Evolutionary conservation across 1,139 yeast species (phyloP).

Genomic region (Meyerozyma athensensis): DNA sequence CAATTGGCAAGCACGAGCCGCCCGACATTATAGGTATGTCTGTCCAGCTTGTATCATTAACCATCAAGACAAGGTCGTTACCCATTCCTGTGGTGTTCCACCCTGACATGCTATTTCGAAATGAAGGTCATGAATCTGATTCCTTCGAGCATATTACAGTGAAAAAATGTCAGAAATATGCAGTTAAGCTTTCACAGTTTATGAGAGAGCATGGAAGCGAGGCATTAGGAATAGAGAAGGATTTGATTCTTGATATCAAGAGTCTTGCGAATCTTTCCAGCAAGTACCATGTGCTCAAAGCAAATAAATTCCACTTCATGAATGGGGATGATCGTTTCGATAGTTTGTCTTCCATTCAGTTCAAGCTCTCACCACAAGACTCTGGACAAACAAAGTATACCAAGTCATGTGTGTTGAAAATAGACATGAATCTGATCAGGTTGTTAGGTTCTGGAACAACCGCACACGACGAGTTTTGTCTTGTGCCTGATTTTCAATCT

Average conservation of each 20-base stretch:
- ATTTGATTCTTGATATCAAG: slow-evolving; percentile 27
- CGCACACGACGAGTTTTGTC: slow-evolving; percentile 18
- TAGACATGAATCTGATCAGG: slow-evolving; percentile 14
- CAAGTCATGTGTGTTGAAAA: slow-evolving; percentile 19
- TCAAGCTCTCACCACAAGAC: background rate
- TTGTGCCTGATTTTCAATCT: slow-evolving; percentile 37
- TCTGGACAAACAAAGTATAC: slow-evolving; percentile 10
- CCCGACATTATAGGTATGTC: slow-evolving; percentile 29
- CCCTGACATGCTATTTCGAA: slow-evolving; percentile 34
- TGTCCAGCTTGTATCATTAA: slow-evolving; percentile 29
- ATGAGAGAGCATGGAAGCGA: slow-evolving; percentile 23
- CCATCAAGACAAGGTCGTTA: slow-evolving; percentile 27
- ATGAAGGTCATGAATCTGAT: slow-evolving; percentile 26
- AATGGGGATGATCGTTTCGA: slow-evolving; percentile 3
- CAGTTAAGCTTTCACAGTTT: slow-evolving; percentile 25
- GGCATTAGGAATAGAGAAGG: slow-evolving; percentile 22
- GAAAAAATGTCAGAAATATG: slow-evolving; percentile 29
- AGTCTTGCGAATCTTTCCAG: slow-evolving; percentile 29
- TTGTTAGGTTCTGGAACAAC: background rate
- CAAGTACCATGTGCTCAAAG: slow-evolving; percentile 22
- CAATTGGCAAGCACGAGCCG: slow-evolving; percentile 17
- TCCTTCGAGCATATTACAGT: slow-evolving; percentile 30
- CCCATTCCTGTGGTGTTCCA: slow-evolving; percentile 37
- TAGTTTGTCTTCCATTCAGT: slow-evolving; percentile 16
- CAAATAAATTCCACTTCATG: slow-evolving; percentile 6